Evolutionary conservation across 1,284 basidiomycete genomes (phyloP), one percentile per base, ranked within the genome.

Genomic region (Waitea zeae): DNA sequence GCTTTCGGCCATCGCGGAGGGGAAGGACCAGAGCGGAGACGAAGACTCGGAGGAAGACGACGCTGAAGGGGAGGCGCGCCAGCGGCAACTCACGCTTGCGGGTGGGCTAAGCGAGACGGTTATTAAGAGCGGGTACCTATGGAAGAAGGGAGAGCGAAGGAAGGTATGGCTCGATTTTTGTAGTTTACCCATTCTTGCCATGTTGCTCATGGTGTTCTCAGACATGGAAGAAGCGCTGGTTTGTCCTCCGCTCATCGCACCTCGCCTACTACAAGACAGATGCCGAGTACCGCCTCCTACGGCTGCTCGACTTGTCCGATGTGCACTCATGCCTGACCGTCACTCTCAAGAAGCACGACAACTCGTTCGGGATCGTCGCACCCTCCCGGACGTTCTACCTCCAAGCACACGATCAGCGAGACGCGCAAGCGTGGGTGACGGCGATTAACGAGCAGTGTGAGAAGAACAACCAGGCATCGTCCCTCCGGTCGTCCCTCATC

Each of bases 181-280:
- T n/a, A n/a, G n/a, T n/a, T n/a, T n/a, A n/a, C n/a, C n/a, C n/a
- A n/a, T n/a, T n/a, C n/a, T n/a, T n/a, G n/a, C n/a, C n/a, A n/a
- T n/a, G n/a, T 14, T 38, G 38, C 18, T 17, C n/a, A 26, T 31
- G 14, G 9, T 7, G 6, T n/a, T 39, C 31, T 33, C 49, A 95
- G 87, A 88, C 80, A 1, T 98, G 93, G 93, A 97, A 97, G 66
- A 92, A 92, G 60, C 72, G 93, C 24, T 98, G 93, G 93, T 98
- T 97, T 46, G 95, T 98, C 0, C 60, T 98, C 39, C 72, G 93
- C 12, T 73, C 86, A 0, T 83, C 82, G 12, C 87, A 92, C 53
- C 61, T 99, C 33, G 89, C 89, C 11, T 96, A 95, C 59, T 98
- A 98, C 74, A 97, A 97, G 64, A 90, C 77, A 38, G 80, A 86